phyloP scores from a whole-genome alignment of 352 stramenopile species.

The Phytophthora citricola region DNA sequence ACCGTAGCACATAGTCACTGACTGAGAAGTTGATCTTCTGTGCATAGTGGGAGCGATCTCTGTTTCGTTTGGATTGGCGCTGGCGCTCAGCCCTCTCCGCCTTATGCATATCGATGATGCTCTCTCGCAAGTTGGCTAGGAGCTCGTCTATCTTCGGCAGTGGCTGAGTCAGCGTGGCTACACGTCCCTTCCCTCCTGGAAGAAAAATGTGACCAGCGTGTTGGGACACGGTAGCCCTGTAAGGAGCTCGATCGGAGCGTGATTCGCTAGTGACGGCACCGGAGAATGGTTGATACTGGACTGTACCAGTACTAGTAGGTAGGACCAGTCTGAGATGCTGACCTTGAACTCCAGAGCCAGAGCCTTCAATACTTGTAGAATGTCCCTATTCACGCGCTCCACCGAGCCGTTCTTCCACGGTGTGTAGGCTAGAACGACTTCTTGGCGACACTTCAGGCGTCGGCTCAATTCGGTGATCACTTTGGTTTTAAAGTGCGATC shows the following conservation, averaged over 20 bases:
- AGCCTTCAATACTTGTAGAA: slow-evolving; percentile 7
- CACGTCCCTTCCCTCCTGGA: slow-evolving; percentile 2
- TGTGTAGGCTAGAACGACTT: slow-evolving; percentile 8
- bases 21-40: slow-evolving; percentile 20
- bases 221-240: slow-evolving; percentile 5
- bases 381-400: not conserved
- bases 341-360: slow-evolving; percentile 4
- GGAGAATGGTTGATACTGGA: slow-evolving; percentile 7
- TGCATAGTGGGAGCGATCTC: slow-evolving; percentile 3
- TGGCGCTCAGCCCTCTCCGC: not conserved
- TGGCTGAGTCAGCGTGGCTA: not conserved
- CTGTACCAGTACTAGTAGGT: slow-evolving; percentile 2
- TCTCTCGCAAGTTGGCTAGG: not conserved
- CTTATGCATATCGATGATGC: slow-evolving; percentile 19
- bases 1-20: slow-evolving; percentile 38
- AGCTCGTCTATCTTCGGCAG: not conserved
- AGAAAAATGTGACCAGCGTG: slow-evolving; percentile 1
- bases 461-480: slow-evolving; percentile 2
- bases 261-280: slow-evolving; percentile 3
- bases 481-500: slow-evolving; percentile 11
- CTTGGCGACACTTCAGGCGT: slow-evolving; percentile 3
- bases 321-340: not conserved
- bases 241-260: not conserved
- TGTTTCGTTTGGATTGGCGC: slow-evolving; percentile 1
- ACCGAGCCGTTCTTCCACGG: slow-evolving; percentile 11